Evolutionary conservation across 2,329 filamentous ascomycete species (phyloP).

Genomic region (Penicillium capsulatum): DNA sequence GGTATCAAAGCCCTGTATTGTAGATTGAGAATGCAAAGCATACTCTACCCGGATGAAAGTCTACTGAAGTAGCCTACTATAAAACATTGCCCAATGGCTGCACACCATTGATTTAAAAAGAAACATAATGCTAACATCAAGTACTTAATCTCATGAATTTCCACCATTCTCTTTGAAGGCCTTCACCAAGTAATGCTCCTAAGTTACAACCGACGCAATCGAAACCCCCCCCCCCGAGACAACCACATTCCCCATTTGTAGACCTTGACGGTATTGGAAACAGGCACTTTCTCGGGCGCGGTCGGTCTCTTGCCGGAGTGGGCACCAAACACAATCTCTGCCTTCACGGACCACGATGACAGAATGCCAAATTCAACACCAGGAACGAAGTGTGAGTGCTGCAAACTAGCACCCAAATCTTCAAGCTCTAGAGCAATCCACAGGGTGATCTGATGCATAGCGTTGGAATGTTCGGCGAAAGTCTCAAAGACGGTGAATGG

Average conservation of each 20-base stretch:
- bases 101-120: too few relatives aligned
- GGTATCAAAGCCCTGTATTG: too few relatives aligned
- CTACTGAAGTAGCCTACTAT: too few relatives aligned
- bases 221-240: too few relatives aligned
- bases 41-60: too few relatives aligned
- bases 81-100: too few relatives aligned
- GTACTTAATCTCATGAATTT: too few relatives aligned
- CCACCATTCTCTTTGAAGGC: not conserved
- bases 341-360: not conserved
- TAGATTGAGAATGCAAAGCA: too few relatives aligned
- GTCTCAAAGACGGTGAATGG: not conserved
- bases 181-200: not conserved
- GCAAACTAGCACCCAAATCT: slow-evolving; percentile 1
- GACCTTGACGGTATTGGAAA: not conserved
- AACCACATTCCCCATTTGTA: not conserved
- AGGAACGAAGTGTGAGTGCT: not conserved
- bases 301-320: not conserved
- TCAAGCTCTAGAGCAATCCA: slow-evolving; percentile 2
- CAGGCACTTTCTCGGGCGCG: not conserved
- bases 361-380: not conserved
- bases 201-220: not conserved
- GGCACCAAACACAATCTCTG: slow-evolving; percentile 1
- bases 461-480: slow-evolving; percentile 1
- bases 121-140: too few relatives aligned
- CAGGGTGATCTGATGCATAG: slow-evolving; percentile 1